Evolutionary conservation across 352 stramenopile genomes (phyloP).

Genomic region (Pythium apleroticum): DNA sequence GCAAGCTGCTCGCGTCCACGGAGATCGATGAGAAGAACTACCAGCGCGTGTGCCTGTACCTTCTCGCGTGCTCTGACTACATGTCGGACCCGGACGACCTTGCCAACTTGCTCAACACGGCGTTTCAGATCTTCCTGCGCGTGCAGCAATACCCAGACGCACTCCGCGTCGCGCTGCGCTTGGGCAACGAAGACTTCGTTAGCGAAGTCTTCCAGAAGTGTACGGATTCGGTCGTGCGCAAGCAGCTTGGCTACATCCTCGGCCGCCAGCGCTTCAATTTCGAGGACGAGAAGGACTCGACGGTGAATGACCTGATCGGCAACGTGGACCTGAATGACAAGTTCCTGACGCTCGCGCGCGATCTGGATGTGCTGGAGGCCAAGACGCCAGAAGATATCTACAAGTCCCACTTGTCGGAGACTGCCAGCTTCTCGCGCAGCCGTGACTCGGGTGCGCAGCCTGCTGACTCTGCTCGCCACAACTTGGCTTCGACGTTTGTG

Average conservation of each 20-base stretch:
- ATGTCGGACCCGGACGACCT: constrained; percentile 99
- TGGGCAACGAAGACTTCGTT: constrained; percentile 83
- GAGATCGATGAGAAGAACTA: constrained; percentile 99
- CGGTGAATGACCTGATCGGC: constrained; percentile 94
- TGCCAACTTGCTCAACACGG: constrained; percentile 87
- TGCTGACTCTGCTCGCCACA: constrained; percentile 96
- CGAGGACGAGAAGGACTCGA: constrained; percentile 91
- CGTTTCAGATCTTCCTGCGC: constrained; percentile 95
- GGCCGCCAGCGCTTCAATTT: constrained; percentile 93
- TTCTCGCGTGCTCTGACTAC: constrained; percentile 97
- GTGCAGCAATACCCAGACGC: constrained; percentile 95
- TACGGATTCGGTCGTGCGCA: constrained; percentile 60
- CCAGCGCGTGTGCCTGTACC: constrained; percentile 97
- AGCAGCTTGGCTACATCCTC: constrained; percentile 97
- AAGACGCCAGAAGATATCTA: constrained; percentile 99
- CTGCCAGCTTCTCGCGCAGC: constrained; percentile 71
- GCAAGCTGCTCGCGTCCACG: constrained; percentile 91
- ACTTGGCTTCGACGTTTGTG: constrained; percentile 99
- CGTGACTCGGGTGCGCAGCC: constrained; percentile 73
- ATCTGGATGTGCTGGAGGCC: constrained; percentile 97
- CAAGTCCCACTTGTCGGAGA: constrained; percentile 99
- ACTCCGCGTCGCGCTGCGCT: constrained; percentile 95
- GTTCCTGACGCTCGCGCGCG: constrained; percentile 95
- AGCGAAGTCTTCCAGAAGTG: constrained; percentile 79
- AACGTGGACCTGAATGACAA: constrained; percentile 97